Evolutionary conservation across 805 yeast genomes (phyloP), one percentile per base, ranked within the genome.

Genomic region (Blastobotrys chiropterorum): DNA sequence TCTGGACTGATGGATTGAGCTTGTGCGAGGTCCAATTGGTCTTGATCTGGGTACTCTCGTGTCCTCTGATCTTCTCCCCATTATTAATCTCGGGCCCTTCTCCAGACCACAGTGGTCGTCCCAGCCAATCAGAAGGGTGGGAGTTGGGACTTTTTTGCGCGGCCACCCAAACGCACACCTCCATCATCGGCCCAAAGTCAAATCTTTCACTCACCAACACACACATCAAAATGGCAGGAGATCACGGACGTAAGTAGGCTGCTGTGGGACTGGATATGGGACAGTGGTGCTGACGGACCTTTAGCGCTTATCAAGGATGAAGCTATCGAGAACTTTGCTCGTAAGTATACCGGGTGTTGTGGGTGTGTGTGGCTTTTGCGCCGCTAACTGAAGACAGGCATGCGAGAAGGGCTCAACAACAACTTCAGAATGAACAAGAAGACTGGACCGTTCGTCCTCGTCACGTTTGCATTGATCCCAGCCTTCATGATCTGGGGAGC

Each of bases 241-340:
- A 47, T 42, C 47, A 52, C 26, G 52, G 45, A 20, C 47, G 50
- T 44, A 39, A 22, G 50, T 19, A 26, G 21, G 43, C 8, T 22
- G 21, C 17, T 38, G n/a, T n/a, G n/a, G n/a, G n/a, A n/a, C n/a
- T n/a, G n/a, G n/a, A n/a, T n/a, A n/a, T n/a, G n/a, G n/a, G n/a
- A n/a, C n/a, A n/a, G n/a, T n/a, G n/a, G n/a, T n/a, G n/a, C n/a
- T 26, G 34, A 26, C 34, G 11, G 11, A 26, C n/a, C 30, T 34
- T 11, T 44, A 47, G 67, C 63, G 44, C 64, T 66, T 39, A 59
- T 60, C 55, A 59, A 63, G 46, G 70, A 66, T 44, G 59, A 62
- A 47, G 69, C 67, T 42, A 64, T 66, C 50, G 70, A 66, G 62
- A 60, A 58, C 60, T 66, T 62, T 56, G 63, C 48, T 47, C 22